Evolutionary conservation across 2,329 filamentous ascomycete species (phyloP).

Genomic region (Hypoxylon sp.): DNA sequence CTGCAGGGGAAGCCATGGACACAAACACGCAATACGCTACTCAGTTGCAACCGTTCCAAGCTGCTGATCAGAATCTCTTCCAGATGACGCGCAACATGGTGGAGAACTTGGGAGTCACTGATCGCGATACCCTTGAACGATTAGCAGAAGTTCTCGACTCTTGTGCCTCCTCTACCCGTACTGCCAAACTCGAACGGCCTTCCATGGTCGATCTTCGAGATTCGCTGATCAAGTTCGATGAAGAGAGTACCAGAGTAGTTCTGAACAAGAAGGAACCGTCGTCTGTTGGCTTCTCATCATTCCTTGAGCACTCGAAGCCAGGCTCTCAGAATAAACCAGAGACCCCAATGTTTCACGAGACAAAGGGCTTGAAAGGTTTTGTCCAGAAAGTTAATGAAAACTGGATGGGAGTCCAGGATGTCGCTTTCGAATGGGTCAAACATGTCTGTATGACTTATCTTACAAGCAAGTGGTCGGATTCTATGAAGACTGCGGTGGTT

Average conservation of each 20-base stretch:
- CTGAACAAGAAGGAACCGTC: slow-evolving; percentile 68
- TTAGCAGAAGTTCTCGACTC: slow-evolving; percentile 68
- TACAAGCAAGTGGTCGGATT: slow-evolving; percentile 70
- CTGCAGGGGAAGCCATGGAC: slow-evolving; percentile 68
- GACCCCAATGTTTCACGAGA: slow-evolving; percentile 67
- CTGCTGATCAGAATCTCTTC: slow-evolving; percentile 70
- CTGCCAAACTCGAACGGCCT: slow-evolving; percentile 62
- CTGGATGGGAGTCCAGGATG: slow-evolving; percentile 70
- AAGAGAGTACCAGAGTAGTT: slow-evolving; percentile 68
- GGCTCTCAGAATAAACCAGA: slow-evolving; percentile 65
- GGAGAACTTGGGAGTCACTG: slow-evolving; percentile 68
- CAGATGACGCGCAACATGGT: slow-evolving; percentile 69
- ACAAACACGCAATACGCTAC: slow-evolving; percentile 66
- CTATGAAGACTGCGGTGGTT: slow-evolving; percentile 69
- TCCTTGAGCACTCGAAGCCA: slow-evolving; percentile 74
- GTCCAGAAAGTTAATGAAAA: slow-evolving; percentile 63
- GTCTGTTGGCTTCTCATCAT: slow-evolving; percentile 70
- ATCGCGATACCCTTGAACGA: slow-evolving; percentile 62
- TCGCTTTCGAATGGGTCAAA: slow-evolving; percentile 71
- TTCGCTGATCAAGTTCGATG: slow-evolving; percentile 65
- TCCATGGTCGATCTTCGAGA: slow-evolving; percentile 66
- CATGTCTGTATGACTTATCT: slow-evolving; percentile 66
- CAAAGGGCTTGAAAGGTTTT: slow-evolving; percentile 67
- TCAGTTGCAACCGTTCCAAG: slow-evolving; percentile 70
- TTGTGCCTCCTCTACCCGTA: slow-evolving; percentile 66